Evolutionary conservation across 2,329 filamentous ascomycete genomes (phyloP).

Genomic region (Talaromyces sp.): DNA sequence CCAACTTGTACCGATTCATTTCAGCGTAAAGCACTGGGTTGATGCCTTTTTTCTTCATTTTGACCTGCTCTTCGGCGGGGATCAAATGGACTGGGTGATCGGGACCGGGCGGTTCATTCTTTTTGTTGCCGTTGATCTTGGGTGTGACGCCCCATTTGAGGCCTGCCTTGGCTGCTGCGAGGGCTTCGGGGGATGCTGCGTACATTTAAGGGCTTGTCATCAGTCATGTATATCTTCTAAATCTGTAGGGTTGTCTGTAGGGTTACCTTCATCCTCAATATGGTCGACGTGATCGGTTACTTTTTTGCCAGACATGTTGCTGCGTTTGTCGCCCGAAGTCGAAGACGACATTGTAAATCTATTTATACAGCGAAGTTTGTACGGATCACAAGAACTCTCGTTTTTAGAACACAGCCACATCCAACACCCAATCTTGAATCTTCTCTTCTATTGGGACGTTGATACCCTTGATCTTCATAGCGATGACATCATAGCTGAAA

Average conservation of each 20-base stretch:
- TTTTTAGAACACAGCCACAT: too few species aligned
- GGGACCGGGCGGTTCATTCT: conserved; percentile 14
- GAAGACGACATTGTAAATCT: too few species aligned
- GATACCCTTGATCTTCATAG: neutral
- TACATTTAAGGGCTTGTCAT: neutral
- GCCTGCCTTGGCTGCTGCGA: conserved; percentile 8
- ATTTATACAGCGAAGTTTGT: neutral
- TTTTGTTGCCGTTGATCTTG: conserved; percentile 15
- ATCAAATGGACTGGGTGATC: conserved; percentile 25
- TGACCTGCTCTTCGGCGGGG: conserved; percentile 42
- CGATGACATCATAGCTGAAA: neutral
- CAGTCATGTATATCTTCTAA: neutral
- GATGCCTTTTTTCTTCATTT: conserved; percentile 49
- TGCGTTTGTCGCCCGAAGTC: too few species aligned
- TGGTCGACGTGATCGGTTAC: neutral
- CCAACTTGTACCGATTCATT: conserved; percentile 45
- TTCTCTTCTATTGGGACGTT: neutral
- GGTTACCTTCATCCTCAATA: neutral
- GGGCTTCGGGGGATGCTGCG: neutral
- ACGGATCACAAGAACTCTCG: neutral
- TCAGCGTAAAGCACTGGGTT: conserved; percentile 49
- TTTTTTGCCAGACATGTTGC: neutral
- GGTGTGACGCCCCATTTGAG: conserved; percentile 22
- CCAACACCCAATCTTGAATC: neutral
- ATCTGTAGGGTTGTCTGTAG: too few species aligned